These are phyloP conservation scores for Fraxinus platypoda DNA, from an alignment of 305 asterid genomes.

Conservation along the genomic window DNA sequence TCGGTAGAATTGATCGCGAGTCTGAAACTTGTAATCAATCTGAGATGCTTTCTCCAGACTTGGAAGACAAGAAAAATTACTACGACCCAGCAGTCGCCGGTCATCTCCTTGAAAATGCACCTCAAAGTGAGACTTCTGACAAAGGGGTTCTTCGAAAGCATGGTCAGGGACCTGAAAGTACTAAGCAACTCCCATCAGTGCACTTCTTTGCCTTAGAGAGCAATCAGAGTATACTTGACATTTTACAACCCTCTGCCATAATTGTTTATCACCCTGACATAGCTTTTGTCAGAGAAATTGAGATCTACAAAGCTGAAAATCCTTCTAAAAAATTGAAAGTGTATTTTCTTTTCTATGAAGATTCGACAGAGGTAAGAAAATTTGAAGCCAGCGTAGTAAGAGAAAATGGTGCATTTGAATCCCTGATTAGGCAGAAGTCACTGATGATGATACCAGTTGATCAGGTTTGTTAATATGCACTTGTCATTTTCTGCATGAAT, in stretches of 20 bases:
- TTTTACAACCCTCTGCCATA: conserved; percentile 80
- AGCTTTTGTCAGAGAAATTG: conserved; percentile 91
- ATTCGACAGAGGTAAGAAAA: conserved; percentile 92
- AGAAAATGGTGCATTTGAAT: conserved; percentile 94
- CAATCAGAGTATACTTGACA: conserved; percentile 67
- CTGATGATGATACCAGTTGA: conserved; percentile 83
- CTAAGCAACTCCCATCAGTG: conserved; percentile 54
- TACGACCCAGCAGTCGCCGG: conserved; percentile 24
- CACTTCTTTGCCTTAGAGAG: conserved; percentile 87
- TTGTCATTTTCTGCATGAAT: conserved; percentile 19
- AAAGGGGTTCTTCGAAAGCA: conserved; percentile 54
- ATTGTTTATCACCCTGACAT: conserved; percentile 89
- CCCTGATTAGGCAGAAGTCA: conserved; percentile 93
- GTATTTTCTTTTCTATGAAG: conserved; percentile 86
- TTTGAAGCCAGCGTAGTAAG: conserved; percentile 90
- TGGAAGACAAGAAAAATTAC: conserved; percentile 30
- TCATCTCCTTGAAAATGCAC: conserved; percentile 33
- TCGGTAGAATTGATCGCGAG: conserved; percentile 39
- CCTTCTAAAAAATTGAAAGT: conserved; percentile 67
- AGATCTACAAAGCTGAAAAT: conserved; percentile 85
- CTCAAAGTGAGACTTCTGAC: conserved; percentile 31
- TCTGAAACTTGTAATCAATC: conserved; percentile 43
- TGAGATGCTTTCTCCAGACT: conserved; percentile 34
- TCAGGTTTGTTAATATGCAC: conserved; percentile 54
- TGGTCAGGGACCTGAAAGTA: conserved; percentile 37